phyloP scores from a whole-genome alignment of 495 filamentous ascomycete genomes.

The Copromyces sp. region DNA sequence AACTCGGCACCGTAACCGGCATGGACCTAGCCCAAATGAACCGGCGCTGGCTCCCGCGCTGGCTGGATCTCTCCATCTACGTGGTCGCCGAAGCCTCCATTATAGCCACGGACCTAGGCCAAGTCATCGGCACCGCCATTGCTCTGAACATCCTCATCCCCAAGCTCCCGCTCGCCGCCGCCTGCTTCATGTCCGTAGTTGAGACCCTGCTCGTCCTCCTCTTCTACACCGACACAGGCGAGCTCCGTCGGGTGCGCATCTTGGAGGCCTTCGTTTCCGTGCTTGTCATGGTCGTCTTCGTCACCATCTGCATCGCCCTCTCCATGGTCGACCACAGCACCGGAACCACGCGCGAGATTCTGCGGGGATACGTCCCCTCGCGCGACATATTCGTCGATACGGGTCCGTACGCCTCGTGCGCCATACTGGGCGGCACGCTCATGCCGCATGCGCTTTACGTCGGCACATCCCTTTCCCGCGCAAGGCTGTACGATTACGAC shows the following conservation, averaged over 20 bases:
- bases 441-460: slow-evolving; percentile 15
- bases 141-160: slow-evolving; percentile 14
- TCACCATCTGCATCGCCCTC: slow-evolving; percentile 11
- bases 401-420: slow-evolving; percentile 12
- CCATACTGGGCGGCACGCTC: slow-evolving; percentile 10
- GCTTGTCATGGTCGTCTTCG: slow-evolving; percentile 8
- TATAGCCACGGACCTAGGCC: slow-evolving; percentile 20
- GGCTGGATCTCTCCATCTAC: slow-evolving; percentile 21
- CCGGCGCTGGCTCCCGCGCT: slow-evolving; percentile 20
- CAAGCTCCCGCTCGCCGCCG: slow-evolving; percentile 8
- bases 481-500: slow-evolving; percentile 7
- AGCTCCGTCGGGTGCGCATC: slow-evolving; percentile 11
- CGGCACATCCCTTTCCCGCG: slow-evolving; percentile 9
- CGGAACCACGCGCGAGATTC: slow-evolving; percentile 1
- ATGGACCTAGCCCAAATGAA: slow-evolving; percentile 20
- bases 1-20: slow-evolving; percentile 23
- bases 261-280: slow-evolving; percentile 12
- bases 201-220: slow-evolving; percentile 12
- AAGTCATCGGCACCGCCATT: slow-evolving; percentile 16
- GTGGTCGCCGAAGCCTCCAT: slow-evolving; percentile 20
- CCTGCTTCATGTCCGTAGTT: slow-evolving; percentile 9
- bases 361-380: slow-evolving; percentile 10
- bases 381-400: slow-evolving; percentile 10
- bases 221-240: slow-evolving; percentile 10
- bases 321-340: slow-evolving; percentile 6